Evolutionary conservation across 176 grass and related monocot genomes (phyloP), one percentile per base, ranked within the genome.

Genomic region (Aegilops longissima): DNA sequence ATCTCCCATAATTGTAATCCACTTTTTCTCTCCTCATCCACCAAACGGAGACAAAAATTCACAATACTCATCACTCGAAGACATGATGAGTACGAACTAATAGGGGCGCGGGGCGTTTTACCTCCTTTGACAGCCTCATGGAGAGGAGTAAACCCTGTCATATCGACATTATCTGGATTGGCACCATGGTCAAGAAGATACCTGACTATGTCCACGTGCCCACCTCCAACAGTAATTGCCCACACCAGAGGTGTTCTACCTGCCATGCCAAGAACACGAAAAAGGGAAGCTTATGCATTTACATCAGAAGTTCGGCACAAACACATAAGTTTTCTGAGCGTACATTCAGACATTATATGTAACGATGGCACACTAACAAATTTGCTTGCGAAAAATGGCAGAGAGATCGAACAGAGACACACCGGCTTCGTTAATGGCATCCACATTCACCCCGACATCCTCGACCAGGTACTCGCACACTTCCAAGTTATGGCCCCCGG

Each of bases 151-250:
- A 25, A 45, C 21, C 39, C 70, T 73, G 5, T 45, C 8, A 8
- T 73, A n/a, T 45, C 70, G 10, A 8, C 70, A 24, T 25, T 44
- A 4, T 73, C 12, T 73, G n/a, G 39, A 16, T 25, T 73, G 38
- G 70, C 39, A 45, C 70, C 70, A 12, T 73, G 70, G 45, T 73
- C 70, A 45, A 73, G 39, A 73, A 73, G 69, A 72, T 72, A 72
- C 36, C 36, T 72, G 10, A 72, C 36, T 42, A 72, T 42, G 40
- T 72, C 69, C 69, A 72, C 20, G 10, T 13, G 5, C 69, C 35
- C 69, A 72, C 35, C 35, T n/a, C 6, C 0, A 71, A 4, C 21
- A 42, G 8, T 13, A 42, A 72, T 72, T 72, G 35, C 69, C 36
- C 35, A 40, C 5, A 42, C 21, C 4, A 72, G 36, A 72, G 69